Evolutionary conservation across 805 yeast genomes (phyloP), one percentile per base, ranked within the genome.

Genomic region (Saccharomycopsis microspora): DNA sequence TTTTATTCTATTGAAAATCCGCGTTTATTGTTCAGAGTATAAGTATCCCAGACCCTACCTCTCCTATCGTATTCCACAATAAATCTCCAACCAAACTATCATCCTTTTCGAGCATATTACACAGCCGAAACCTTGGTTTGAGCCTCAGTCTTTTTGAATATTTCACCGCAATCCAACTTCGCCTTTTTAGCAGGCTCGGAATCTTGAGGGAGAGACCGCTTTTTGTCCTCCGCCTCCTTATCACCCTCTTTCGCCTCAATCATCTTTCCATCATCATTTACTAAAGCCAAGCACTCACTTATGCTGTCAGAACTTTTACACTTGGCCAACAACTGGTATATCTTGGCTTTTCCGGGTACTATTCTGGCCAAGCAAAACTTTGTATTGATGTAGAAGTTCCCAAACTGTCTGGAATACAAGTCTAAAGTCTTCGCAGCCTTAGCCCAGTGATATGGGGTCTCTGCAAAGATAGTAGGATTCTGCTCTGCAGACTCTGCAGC

Each of bases 401-500:
- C 80, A 60, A 70, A 76, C 46, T 69, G 55, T 10, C 64, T 58
- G 6, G 90, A 82, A 9, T 76, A 60, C 4, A 65, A 10, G 32
- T 79, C 57, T 53, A 76, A 85, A 52, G 85, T 82, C 42, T 67
- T 69, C 7, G 77, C 70, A 7, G 75, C 64, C 30, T 67, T 59
- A 30, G 64, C 68, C 85, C 90, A 85, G 0, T 74, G 66, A 42
- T 71, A 60, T 3, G 70, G 69, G 1, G 34, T 45, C 5, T 60
- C 58, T 32, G 62, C 61, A 61, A 93, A 93, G 37, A 85, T 80
- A 1, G 95, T 72, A 5, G 95, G 93, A 59, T 93, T 89, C 5
- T 73, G 59, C 64, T 93, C 97, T 0, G 97, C 97, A 32, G 79
- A 78, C 33, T 86, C 82, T 1, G 97, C 98, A 57, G 89, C 79